A percentile compares a stretch with the other conserved stretches of the same genome.
Conservation (phyloP, 2,329 filamentous ascomycete genomes). For the Sporothrix brunneoviolacea region DNA sequence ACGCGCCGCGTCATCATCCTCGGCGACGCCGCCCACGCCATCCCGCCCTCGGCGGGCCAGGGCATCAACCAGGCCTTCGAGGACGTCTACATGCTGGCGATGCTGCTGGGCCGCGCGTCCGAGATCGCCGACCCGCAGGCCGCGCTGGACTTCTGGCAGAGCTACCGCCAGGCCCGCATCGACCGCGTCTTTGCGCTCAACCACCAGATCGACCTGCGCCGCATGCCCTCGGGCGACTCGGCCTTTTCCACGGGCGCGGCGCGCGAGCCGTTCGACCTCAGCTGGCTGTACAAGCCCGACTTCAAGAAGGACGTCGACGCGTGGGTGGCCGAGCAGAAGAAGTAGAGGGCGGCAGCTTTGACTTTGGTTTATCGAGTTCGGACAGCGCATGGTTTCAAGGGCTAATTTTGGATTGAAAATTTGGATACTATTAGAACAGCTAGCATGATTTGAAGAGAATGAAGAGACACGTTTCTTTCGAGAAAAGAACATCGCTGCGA, state of each 20-base stretch:
- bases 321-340: background rate
- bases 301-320: slow-evolving; percentile 6
- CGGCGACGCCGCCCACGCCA: slow-evolving; percentile 42
- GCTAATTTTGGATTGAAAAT: no score
- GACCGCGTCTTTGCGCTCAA: slow-evolving; percentile 19
- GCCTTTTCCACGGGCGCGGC: no score
- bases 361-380: no score
- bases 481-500: no score
- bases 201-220: slow-evolving; percentile 11
- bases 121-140: slow-evolving; percentile 19
- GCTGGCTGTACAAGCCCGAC: slow-evolving; percentile 9
- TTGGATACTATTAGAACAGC: no score
- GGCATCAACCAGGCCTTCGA: slow-evolving; percentile 22
- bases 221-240: slow-evolving; percentile 11
- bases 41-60: slow-evolving; percentile 41
- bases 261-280: no score
- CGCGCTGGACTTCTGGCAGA: slow-evolving; percentile 21
- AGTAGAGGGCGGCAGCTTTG: no score
- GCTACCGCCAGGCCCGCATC: slow-evolving; percentile 21
- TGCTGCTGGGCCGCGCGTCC: slow-evolving; percentile 18
- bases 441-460: no score
- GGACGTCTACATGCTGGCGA: slow-evolving; percentile 18
- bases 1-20: slow-evolving; percentile 35
- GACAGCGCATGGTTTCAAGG: no score
- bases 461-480: no score